These are phyloP conservation scores for Venturia carpophila DNA, from an alignment of 2,329 filamentous ascomycete genomes.

Conservation along the genomic window DNA sequence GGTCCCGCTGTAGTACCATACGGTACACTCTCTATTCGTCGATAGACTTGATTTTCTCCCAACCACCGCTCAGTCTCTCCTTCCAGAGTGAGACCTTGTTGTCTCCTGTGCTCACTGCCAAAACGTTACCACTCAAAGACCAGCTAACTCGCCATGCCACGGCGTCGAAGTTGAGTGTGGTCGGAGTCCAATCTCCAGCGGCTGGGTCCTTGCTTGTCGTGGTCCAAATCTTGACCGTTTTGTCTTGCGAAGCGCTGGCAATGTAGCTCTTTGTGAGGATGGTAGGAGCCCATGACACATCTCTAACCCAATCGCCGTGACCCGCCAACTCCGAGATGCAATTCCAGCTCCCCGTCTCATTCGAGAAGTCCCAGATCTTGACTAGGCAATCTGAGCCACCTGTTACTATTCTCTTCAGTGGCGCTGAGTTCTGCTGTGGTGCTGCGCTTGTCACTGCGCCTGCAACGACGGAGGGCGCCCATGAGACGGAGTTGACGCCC, in stretches of 20 bases:
- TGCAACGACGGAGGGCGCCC: constrained; percentile 79
- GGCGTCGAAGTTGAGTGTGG: constrained; percentile 78
- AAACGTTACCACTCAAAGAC: constrained; percentile 92
- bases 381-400: constrained; percentile 89
- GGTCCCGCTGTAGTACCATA: not conserved
- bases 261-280: constrained; percentile 96
- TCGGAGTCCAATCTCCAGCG: constrained; percentile 66
- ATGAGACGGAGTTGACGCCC: constrained; percentile 91
- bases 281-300: constrained; percentile 94
- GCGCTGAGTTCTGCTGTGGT: not conserved
- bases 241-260: constrained; percentile 89
- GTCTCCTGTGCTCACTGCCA: constrained; percentile 87
- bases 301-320: constrained; percentile 93
- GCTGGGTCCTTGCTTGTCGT: constrained; percentile 29
- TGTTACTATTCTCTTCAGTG: constrained; percentile 79
- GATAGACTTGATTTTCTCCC: constrained; percentile 95
- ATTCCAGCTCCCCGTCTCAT: constrained; percentile 27
- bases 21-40: constrained; percentile 55
- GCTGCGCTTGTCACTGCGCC: constrained; percentile 71
- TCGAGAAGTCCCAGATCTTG: constrained; percentile 85
- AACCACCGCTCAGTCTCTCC: constrained; percentile 92
- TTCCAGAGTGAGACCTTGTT: constrained; percentile 98
- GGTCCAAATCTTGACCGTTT: constrained; percentile 97
- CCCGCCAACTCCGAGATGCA: constrained; percentile 61
- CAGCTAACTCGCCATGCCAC: constrained; percentile 95